phyloP scores from a whole-genome alignment of 1,139 yeast species.

The Yamadazyma atlantica region DNA sequence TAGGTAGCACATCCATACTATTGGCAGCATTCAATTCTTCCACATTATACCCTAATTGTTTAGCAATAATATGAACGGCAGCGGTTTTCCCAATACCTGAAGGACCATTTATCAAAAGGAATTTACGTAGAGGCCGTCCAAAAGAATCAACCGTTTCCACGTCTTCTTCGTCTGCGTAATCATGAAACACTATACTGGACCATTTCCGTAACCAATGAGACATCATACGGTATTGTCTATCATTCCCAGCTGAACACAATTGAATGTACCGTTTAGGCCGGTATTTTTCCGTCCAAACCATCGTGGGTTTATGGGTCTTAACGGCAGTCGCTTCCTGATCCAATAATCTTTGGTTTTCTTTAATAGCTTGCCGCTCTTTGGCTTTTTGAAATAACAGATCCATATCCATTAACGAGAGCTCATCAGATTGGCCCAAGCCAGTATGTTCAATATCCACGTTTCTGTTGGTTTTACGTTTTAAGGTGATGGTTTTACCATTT shows the following conservation, averaged over 20 bases:
- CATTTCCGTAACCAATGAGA: slow-evolving; percentile 82
- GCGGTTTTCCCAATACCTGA: slow-evolving; percentile 97
- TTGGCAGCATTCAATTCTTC: slow-evolving; percentile 92
- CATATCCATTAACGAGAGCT: slow-evolving; percentile 27
- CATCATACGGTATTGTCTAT: slow-evolving; percentile 67
- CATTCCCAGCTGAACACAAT: slow-evolving; percentile 76
- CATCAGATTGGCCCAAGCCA: slow-evolving; percentile 5
- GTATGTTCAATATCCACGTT: slow-evolving; percentile 6
- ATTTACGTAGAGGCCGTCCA: slow-evolving; percentile 69
- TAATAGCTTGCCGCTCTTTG: slow-evolving; percentile 22
- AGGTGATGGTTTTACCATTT: slow-evolving; percentile 22
- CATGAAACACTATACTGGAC: slow-evolving; percentile 67
- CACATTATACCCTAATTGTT: slow-evolving; percentile 76
- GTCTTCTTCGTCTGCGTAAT: slow-evolving; percentile 18
- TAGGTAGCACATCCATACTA: slow-evolving; percentile 41
- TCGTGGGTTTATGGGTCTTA: slow-evolving; percentile 6
- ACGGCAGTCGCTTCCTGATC: slow-evolving; percentile 2
- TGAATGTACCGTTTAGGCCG: slow-evolving; percentile 67
- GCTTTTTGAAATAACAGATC: slow-evolving; percentile 31
- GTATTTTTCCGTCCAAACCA: slow-evolving; percentile 70
- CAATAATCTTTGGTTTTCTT: slow-evolving; percentile 19
- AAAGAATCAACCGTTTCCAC: slow-evolving; percentile 47
- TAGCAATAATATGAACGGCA: slow-evolving; percentile 80
- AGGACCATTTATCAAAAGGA: slow-evolving; percentile 83
- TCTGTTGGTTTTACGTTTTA: slow-evolving; percentile 18